Evolutionary conservation across 2,329 filamentous ascomycete genomes (phyloP), one percentile per base, ranked within the genome.

Genomic region (Teratosphaeria viscida): DNA sequence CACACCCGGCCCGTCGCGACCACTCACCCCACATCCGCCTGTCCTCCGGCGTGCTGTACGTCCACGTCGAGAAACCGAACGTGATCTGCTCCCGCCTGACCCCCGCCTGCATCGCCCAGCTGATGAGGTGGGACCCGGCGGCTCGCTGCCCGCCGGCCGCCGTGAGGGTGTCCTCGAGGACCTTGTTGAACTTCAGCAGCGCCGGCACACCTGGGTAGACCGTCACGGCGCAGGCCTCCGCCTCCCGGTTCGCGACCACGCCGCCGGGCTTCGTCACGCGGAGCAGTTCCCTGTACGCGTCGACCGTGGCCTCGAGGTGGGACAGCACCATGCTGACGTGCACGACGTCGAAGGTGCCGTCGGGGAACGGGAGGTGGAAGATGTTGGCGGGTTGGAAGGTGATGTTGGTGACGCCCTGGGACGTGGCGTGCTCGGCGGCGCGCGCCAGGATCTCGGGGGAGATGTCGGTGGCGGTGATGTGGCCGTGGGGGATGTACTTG

Each of bases 261-360:
- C 82, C 83, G 3, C 79, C 80, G 5, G 71, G 69, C 65, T 81
- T 82, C 26, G 75, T 71, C 1, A 85, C 79, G 0, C 80, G 76
- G 12, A 77, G 74, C 79, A 85, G 82, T 65, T 83, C 80, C 26
- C 72, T 70, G 60, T 85, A 68, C 2, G 80, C 78, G 1, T 70
- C 66, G 0, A 81, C 70, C 0, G 82, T 82, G 61, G 81, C 74
- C 26, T 72, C 69, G 3, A 85, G 71, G 68, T 86, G 83, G 63
- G 80, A 77, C 10, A 86, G 73, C 3, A 85, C 78, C 66, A 85
- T 82, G 65, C 84, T 81, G 27, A 77, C 78, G 64, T 81, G 79
- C 6, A 85, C 82, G n/a, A 86, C 69, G 64, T 86, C 84, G 62
- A 85, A 86, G 2, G 32, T 73, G 68, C 32, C 73, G 59, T 84